phyloP scores from a whole-genome alignment of 208 protist species.

The Trypanosoma cruzi region DNA sequence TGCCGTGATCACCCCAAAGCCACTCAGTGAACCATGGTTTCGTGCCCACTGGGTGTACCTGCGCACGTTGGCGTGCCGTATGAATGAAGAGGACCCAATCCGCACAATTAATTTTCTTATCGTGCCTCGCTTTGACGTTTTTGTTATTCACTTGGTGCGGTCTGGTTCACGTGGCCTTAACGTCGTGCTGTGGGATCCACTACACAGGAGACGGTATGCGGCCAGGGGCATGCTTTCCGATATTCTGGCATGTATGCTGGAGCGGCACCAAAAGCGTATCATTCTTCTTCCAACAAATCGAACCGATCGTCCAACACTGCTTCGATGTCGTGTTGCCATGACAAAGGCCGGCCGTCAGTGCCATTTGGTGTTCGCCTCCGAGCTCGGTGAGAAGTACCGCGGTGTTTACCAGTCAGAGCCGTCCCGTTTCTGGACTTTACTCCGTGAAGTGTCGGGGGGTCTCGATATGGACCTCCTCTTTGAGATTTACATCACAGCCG shows the following conservation, averaged over 20 bases:
- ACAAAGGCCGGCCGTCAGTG: constrained; percentile 56
- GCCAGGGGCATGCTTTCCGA: constrained; percentile 89
- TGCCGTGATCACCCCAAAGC: constrained; percentile 21
- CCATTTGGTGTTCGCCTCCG: constrained; percentile 71
- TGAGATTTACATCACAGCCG: constrained; percentile 48
- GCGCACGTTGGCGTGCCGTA: constrained; percentile 61
- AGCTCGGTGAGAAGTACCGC: constrained; percentile 60
- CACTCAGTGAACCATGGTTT: constrained; percentile 45
- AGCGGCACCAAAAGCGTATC: constrained; percentile 49
- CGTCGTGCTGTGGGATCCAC: constrained; percentile 63
- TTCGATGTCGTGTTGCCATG: constrained; percentile 76
- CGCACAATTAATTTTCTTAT: constrained; percentile 47
- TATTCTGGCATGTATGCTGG: constrained; percentile 70
- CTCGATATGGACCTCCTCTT: constrained; percentile 76
- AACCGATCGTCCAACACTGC: constrained; percentile 76
- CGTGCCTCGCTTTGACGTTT: constrained; percentile 60
- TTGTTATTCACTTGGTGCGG: constrained; percentile 84
- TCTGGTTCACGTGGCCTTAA: constrained; percentile 73
- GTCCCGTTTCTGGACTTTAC: constrained; percentile 56
- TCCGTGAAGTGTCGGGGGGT: constrained; percentile 47
- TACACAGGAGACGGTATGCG: constrained; percentile 46
- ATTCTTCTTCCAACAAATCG: constrained; percentile 88
- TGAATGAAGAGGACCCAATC: constrained; percentile 53
- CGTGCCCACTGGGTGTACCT: constrained; percentile 62
- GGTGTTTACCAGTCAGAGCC: constrained; percentile 74